Evolutionary conservation across 768 basidiomycete species (phyloP), one percentile per base, ranked within the genome.

Genomic region (Kwoniella sp.): DNA sequence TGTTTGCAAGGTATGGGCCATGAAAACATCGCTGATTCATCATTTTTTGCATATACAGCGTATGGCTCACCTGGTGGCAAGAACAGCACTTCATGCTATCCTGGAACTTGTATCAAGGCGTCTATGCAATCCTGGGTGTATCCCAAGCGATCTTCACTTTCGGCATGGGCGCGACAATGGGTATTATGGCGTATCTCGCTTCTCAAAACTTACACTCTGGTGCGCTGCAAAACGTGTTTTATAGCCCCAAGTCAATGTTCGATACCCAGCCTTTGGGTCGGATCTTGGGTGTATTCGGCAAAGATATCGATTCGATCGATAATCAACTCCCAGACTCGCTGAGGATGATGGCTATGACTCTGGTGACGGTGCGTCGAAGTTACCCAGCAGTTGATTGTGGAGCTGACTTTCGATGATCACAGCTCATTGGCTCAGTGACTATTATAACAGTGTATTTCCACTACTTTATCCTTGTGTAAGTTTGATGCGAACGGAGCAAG

Each of bases 31-130:
- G n/a, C n/a, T n/a, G n/a, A n/a, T n/a, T n/a, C n/a, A n/a, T n/a
- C n/a, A n/a, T n/a, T n/a, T n/a, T n/a, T n/a, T n/a, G n/a, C n/a
- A n/a, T n/a, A n/a, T 44, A n/a, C 46, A 70, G 71, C 22, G 72
- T 89, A 64, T 87, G 86, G 51, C 80, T 90, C 17, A 85, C 88
- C 19, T 89, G 86, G 85, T 88, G 88, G 88, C 84, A 89, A 73
- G 82, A 80, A 47, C 83, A 87, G 83, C 71, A 80, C 80, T 36
- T 87, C 83, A 73, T 50, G 83, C 51, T 80, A 9, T 74, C 84
- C 1, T 85, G 85, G 66, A 84, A 84, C 0, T 86, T 88, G 68
- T 89, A 89, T 74, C 87, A 89, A 76, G 83, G 79, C 3, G 68
- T 88, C 13, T 90, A 89, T 70, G 87, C 85, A 0, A 82, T 80